A percentile compares a stretch with the other conserved stretches of the same genome.
Conservation (phyloP, 1,139 yeast genomes). For the Pichia terricola region DNA sequence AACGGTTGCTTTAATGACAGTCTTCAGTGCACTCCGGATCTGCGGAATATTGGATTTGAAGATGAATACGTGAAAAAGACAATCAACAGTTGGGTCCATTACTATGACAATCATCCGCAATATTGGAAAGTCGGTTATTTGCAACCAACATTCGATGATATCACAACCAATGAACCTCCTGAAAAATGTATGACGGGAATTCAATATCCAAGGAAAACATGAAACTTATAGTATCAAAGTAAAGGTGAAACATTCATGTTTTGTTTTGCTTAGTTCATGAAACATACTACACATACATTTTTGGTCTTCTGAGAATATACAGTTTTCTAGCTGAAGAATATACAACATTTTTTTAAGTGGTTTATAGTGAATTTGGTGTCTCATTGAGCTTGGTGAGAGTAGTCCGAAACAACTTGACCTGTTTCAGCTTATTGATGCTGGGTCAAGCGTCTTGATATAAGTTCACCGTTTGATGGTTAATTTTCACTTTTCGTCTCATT, state of each 20-base stretch:
- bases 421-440: too few relatives aligned
- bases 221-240: too few relatives aligned
- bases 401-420: too few relatives aligned
- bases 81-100: constrained; percentile 41
- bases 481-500: too few relatives aligned
- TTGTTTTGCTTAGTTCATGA: too few relatives aligned
- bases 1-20: constrained; percentile 63
- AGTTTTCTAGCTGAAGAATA: background rate
- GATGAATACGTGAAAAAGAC: constrained; percentile 22
- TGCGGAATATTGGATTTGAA: constrained; percentile 43
- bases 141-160: constrained; percentile 20
- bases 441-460: too few relatives aligned
- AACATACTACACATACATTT: too few relatives aligned
- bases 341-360: background rate
- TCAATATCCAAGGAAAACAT: constrained; percentile 3
- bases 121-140: constrained; percentile 65
- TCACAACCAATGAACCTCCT: constrained; percentile 4
- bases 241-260: too few relatives aligned
- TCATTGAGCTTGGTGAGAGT: too few relatives aligned
- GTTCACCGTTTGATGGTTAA: too few relatives aligned
- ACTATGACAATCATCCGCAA: constrained; percentile 34
- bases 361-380: too few relatives aligned
- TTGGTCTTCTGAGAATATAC: too few relatives aligned
- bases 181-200: constrained; percentile 10
- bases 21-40: constrained; percentile 56